These are phyloP conservation scores for Curvularia spicifera DNA, from an alignment of 2,329 filamentous ascomycete species.

Conservation along the genomic window DNA sequence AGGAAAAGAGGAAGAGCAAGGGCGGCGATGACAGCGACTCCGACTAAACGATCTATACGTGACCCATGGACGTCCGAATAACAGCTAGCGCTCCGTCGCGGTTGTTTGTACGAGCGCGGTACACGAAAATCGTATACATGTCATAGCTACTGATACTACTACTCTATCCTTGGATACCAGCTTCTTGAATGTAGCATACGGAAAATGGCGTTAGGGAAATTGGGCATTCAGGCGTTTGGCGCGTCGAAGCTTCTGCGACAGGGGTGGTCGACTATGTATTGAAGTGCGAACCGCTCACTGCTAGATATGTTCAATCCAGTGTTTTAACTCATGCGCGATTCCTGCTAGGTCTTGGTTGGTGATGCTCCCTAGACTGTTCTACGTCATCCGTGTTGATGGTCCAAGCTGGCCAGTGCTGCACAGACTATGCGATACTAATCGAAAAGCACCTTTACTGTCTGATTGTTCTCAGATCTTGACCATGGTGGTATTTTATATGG, in stretches of 20 bases:
- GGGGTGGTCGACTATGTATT: slow-evolving; percentile 33
- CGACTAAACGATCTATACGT: slow-evolving; percentile 33
- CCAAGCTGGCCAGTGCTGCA: not conserved
- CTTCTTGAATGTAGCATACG: slow-evolving; percentile 46
- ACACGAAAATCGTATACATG: slow-evolving; percentile 29
- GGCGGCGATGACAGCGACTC: slow-evolving; percentile 40
- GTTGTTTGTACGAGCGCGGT: slow-evolving; percentile 23
- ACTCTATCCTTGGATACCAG: slow-evolving; percentile 36
- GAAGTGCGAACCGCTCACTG: slow-evolving; percentile 28
- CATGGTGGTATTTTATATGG: not conserved
- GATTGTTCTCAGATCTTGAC: not conserved
- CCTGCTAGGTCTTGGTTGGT: not conserved
- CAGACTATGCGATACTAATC: not conserved
- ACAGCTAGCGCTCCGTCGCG: slow-evolving; percentile 22
- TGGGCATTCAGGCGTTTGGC: slow-evolving; percentile 46
- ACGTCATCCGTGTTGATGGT: not conserved
- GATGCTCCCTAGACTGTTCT: not conserved
- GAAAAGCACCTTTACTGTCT: no score
- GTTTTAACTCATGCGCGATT: slow-evolving; percentile 16
- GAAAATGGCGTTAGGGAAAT: slow-evolving; percentile 41
- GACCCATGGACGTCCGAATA: slow-evolving; percentile 25
- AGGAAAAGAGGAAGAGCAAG: slow-evolving; percentile 44
- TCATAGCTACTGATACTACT: slow-evolving; percentile 32
- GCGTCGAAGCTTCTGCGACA: slow-evolving; percentile 37
- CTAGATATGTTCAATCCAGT: slow-evolving; percentile 29